Evolutionary conservation across 1,284 basidiomycete species (phyloP).

Genomic region (Waitea zeae): DNA sequence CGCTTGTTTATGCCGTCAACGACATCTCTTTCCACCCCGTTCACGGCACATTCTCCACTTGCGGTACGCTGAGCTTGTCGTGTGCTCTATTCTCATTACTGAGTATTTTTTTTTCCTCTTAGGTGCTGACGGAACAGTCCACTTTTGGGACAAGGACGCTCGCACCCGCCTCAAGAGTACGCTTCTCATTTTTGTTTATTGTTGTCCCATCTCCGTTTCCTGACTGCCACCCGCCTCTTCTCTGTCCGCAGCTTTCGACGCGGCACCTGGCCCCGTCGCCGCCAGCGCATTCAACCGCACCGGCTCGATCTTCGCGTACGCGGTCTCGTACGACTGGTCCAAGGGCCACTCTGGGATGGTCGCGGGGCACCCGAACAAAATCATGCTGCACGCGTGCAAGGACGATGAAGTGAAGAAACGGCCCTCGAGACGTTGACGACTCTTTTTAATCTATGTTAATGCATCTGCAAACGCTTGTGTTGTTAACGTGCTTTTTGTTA

Average conservation of each 20-base stretch:
- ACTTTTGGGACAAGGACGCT: conserved; percentile 84
- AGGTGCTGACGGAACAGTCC: conserved; percentile 68
- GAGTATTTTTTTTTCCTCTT: conserved; percentile 2
- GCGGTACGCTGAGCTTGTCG: conserved; percentile 35
- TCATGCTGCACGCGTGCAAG: conserved; percentile 84
- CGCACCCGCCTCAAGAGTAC: conserved; percentile 79
- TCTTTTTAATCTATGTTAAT: too few relatives aligned
- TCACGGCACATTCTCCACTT: conserved; percentile 90
- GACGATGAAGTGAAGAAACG: conserved; percentile 77
- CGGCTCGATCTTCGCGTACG: conserved; percentile 81
- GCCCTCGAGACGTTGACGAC: conserved; percentile 6
- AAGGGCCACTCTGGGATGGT: conserved; percentile 82
- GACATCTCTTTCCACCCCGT: conserved; percentile 84
- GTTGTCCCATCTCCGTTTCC: too few relatives aligned
- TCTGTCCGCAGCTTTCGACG: conserved; percentile 42
- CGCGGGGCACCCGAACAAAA: conserved; percentile 63
- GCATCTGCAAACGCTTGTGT: too few relatives aligned
- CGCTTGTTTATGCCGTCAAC: conserved; percentile 83
- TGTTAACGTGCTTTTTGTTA: too few relatives aligned
- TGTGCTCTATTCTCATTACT: conserved; percentile 10
- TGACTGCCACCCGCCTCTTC: not conserved
- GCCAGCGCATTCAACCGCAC: conserved; percentile 72
- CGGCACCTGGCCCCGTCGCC: conserved; percentile 49
- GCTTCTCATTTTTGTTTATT: conserved; percentile 11
- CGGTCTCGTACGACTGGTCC: conserved; percentile 80